Percentiles rank a stretch among this genome's conserved stretches.
Evolutionary conservation across 1,284 basidiomycete genomes (phyloP).

Genomic region (Ceratobasidium sp.): DNA sequence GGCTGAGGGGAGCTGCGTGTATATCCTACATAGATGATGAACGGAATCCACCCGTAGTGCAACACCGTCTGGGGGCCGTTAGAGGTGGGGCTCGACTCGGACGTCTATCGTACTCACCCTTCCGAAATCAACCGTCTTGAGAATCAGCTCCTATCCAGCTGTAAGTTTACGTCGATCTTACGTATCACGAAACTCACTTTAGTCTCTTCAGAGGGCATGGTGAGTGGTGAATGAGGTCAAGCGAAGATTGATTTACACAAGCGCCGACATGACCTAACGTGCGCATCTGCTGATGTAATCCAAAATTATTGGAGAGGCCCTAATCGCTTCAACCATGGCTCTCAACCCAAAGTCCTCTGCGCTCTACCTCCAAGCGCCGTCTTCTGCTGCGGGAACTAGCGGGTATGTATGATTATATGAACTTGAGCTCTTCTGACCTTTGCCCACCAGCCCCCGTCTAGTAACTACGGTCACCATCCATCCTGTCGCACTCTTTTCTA

Average conservation of each 20-base stretch:
- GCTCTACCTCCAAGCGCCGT: constrained; percentile 63
- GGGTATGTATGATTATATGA: constrained; percentile 29
- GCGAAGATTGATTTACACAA: constrained; percentile 10
- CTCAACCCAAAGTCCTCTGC: constrained; percentile 72
- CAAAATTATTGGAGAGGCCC: constrained; percentile 36
- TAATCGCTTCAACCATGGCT: constrained; percentile 60
- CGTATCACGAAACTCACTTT: constrained; percentile 57
- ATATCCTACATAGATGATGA: constrained; percentile 93
- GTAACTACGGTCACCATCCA: constrained; percentile 82
- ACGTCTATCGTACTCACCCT: constrained; percentile 64
- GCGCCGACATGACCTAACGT: constrained; percentile 4
- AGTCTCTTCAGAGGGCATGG: constrained; percentile 85
- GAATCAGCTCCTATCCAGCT: constrained; percentile 71
- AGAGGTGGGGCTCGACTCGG: background rate
- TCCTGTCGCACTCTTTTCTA: constrained; percentile 92
- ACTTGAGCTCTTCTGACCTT: background rate
- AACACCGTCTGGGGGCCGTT: constrained; percentile 69
- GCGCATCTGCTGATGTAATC: constrained; percentile 29
- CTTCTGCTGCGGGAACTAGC: constrained; percentile 44
- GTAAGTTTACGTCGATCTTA: background rate
- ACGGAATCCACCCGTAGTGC: constrained; percentile 92
- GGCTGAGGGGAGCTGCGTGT: constrained; percentile 88
- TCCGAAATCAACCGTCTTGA: constrained; percentile 77
- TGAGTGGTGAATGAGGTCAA: constrained; percentile 6
- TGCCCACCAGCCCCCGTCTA: constrained; percentile 58